Evolutionary conservation across 2,329 filamentous ascomycete genomes (phyloP).

Genomic region (Pseudogymnoascus sp.): DNA sequence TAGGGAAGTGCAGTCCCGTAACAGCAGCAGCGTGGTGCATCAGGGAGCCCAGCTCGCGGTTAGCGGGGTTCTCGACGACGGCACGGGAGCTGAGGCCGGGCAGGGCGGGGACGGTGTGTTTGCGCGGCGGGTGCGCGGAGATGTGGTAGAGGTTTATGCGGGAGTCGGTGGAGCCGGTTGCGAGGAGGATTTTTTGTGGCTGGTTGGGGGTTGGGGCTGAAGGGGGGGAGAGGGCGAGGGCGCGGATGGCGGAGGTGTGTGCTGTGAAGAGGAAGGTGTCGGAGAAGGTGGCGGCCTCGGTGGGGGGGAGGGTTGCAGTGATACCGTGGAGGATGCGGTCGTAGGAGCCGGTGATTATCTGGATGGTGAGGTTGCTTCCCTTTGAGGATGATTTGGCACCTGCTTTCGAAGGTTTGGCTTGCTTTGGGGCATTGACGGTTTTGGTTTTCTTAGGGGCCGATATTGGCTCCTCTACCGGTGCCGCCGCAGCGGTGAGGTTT

Average conservation of each 20-base stretch:
- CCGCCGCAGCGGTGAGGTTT: neutral
- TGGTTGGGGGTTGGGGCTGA: conserved; percentile 53
- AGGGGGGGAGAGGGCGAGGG: conserved; percentile 73
- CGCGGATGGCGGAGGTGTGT: conserved; percentile 82
- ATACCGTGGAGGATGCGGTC: conserved; percentile 88
- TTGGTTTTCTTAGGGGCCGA: conserved; percentile 8
- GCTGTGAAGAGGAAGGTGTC: conserved; percentile 96
- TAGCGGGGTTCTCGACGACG: conserved; percentile 75
- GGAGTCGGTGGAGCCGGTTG: conserved; percentile 87
- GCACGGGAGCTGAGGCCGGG: conserved; percentile 62
- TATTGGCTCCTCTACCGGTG: neutral
- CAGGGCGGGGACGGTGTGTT: conserved; percentile 48
- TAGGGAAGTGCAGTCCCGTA: conserved; percentile 72
- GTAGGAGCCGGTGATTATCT: conserved; percentile 89
- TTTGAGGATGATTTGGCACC: conserved; percentile 14
- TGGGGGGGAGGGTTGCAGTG: conserved; percentile 56
- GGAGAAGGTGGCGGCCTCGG: conserved; percentile 52
- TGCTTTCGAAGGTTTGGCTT: neutral
- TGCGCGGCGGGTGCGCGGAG: conserved; percentile 58
- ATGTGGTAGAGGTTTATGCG: conserved; percentile 91
- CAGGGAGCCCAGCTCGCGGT: conserved; percentile 79
- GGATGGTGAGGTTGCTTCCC: conserved; percentile 50
- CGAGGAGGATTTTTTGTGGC: conserved; percentile 76
- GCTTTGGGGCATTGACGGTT: neutral
- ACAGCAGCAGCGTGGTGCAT: conserved; percentile 80